A percentile compares a stretch with the other conserved stretches of the same genome.
These are phyloP conservation scores for Eucalyptus coolabah DNA, from an alignment of 345 rosid genomes.

Conservation along the genomic window DNA sequence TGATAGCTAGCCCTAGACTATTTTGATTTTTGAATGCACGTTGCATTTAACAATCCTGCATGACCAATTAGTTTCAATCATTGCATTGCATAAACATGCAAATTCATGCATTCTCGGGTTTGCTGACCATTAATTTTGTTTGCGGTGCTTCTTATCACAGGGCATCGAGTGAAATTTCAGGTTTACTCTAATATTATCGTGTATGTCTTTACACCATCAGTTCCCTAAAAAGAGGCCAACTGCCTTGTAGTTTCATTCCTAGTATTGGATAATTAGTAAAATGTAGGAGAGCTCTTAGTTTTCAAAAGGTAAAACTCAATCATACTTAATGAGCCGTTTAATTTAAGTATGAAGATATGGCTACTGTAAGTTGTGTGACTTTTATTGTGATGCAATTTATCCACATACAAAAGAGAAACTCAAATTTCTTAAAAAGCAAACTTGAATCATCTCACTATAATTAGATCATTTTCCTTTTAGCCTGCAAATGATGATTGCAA, in stretches of 20 bases:
- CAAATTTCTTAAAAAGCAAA: neutral
- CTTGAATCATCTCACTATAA: neutral
- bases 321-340: neutral
- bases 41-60: neutral
- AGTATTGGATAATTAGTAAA: neutral
- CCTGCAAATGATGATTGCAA: neutral
- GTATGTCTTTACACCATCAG: fast-evolving
- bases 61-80: neutral
- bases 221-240: neutral
- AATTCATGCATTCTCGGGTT: neutral
- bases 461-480: neutral
- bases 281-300: neutral
- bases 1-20: neutral
- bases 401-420: neutral
- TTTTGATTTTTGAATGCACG: neutral
- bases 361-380: neutral
- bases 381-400: neutral
- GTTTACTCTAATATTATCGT: neutral
- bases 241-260: neutral
- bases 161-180: neutral
- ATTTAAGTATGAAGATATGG: neutral
- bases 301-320: neutral
- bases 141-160: fast-evolving
- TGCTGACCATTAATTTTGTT: neutral
- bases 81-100: neutral